Base-by-base conservation (phyloP, 2,329 filamentous ascomycete genomes). In the Coniochaeta sp. region DNA sequence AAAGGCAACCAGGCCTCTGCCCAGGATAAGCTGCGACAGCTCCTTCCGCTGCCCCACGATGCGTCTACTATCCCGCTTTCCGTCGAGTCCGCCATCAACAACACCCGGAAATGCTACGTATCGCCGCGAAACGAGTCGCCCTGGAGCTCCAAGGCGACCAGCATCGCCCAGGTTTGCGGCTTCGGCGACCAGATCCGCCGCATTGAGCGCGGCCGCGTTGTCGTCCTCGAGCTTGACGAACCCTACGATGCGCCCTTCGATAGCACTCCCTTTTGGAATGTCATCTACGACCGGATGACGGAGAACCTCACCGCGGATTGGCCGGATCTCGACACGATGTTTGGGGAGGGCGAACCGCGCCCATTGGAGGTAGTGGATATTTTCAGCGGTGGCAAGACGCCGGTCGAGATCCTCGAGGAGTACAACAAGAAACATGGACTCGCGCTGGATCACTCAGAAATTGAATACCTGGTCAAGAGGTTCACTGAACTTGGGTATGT, bases 141-240 rank as follows among this genome's bases (percentile, higher is more conserved):
- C 71, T 99, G 95, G 95, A 97, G 92, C 75, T 96, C 93, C 60
- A 93, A 97, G 74, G 93, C 93, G 30, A 96, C 93, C 55, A 93
- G 87, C 72, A 97, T 98, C 72, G 89, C 93, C 59, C 87, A 95
- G 65, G 93, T 97, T 34, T 98, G 93, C 72, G 93, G 90, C 28
- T 79, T 98, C 62, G 85, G 87, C 66, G 78, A 82, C 47, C 75
- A 85, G 58, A 82, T 89, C 32, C 83, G 88, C 70, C 88, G 93
- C 61, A 90, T 98, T 66, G 95, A 99, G 77, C 86, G 92, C 66
- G 95, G 93, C 58, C 85, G 95, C 68, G 83, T 89, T 67, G 82
- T 98, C 63, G 88, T 87, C 66, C 81, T 89, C 67, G 80, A 78
- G 65, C 86, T 88, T 71, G 83, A 85, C 56, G 77, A 76, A 50